phyloP scores from a whole-genome alignment of 306 rosid genomes.

The Rosa rugosa region DNA sequence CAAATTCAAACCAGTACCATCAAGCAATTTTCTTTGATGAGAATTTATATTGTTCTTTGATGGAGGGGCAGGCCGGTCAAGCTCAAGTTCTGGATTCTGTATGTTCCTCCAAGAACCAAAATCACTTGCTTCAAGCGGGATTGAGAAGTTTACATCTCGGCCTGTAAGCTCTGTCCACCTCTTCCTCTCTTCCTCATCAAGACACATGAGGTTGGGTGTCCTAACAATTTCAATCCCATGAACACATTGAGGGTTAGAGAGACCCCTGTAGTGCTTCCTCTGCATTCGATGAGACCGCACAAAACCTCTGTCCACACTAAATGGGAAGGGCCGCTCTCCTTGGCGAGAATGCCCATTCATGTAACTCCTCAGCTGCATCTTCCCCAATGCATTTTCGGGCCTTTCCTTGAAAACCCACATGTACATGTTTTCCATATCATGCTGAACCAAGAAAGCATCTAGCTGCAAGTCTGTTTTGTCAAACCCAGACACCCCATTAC shows the following conservation, averaged over 20 bases:
- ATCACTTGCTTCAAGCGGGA: conserved; percentile 59
- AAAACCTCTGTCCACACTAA: conserved; percentile 58
- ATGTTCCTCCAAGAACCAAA: conserved; percentile 64
- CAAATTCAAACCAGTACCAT: conserved; percentile 57
- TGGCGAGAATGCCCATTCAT: conserved; percentile 74
- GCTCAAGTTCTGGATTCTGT: conserved; percentile 48
- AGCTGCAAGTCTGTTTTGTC: conserved; percentile 56
- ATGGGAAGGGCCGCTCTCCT: conserved; percentile 62
- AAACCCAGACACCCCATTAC: conserved; percentile 48
- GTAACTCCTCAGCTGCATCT: conserved; percentile 69
- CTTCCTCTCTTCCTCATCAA: conserved; percentile 52
- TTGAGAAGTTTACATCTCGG: conserved; percentile 51
- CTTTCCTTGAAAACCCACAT: conserved; percentile 76
- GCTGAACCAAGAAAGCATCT: conserved; percentile 67
- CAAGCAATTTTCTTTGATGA: conserved; percentile 49
- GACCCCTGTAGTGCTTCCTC: conserved; percentile 66
- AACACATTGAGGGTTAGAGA: conserved; percentile 63
- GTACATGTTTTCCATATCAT: conserved; percentile 70
- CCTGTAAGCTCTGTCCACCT: conserved; percentile 71
- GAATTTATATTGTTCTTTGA: conserved; percentile 36
- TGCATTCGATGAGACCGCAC: conserved; percentile 70
- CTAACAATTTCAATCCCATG: conserved; percentile 62
- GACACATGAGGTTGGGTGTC: conserved; percentile 48
- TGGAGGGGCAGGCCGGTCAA: conserved; percentile 45
- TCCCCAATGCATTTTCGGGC: conserved; percentile 62